These are phyloP conservation scores for Saccharomycopsis guyanensis DNA, from an alignment of 805 yeast genomes.

Conservation along the genomic window DNA sequence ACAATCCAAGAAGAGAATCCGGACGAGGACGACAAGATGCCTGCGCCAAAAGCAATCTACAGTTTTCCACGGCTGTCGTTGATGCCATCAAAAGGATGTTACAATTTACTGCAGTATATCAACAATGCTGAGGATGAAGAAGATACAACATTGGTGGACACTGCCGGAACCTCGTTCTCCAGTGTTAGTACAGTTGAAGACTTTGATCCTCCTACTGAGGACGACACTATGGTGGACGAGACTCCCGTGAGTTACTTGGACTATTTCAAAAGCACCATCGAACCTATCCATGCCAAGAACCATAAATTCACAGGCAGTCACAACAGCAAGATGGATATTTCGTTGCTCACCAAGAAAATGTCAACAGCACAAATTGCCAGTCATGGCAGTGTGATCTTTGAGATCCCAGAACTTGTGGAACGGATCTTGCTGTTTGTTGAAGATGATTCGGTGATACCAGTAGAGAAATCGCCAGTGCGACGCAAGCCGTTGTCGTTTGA, in stretches of 20 bases:
- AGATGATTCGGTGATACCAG: conserved; percentile 46
- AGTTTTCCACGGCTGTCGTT: conserved; percentile 2
- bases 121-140: background rate
- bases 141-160: background rate
- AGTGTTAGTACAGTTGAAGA: no score
- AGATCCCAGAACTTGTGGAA: conserved; percentile 16
- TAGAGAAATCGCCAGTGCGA: conserved; percentile 50
- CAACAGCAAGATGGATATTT: background rate
- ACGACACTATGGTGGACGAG: background rate
- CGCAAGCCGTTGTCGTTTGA: conserved; percentile 61
- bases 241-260: conserved; percentile 8
- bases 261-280: conserved; percentile 15
- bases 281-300: conserved; percentile 11
- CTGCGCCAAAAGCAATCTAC: conserved; percentile 7
- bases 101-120: background rate
- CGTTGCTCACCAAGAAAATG: conserved; percentile 2
- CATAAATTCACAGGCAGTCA: background rate
- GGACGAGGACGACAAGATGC: background rate
- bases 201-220: background rate
- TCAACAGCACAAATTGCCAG: background rate
- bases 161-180: background rate
- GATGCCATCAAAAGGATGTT: background rate
- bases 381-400: background rate
- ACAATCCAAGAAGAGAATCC: background rate
- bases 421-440: conserved; percentile 41